Evolutionary conservation across 345 rosid species (phyloP).

Genomic region (Arabis hirsuta): DNA sequence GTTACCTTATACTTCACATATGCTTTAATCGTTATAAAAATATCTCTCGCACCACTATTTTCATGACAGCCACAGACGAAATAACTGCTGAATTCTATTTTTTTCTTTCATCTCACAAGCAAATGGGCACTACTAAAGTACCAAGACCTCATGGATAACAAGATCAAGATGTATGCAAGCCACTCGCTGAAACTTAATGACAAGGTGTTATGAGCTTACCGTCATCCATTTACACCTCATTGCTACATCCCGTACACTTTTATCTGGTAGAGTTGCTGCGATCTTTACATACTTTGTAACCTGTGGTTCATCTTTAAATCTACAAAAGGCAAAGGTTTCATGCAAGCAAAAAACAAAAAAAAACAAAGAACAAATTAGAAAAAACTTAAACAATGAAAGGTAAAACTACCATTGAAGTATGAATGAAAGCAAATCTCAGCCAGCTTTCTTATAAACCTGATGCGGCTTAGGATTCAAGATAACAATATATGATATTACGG

Average conservation of each 20-base stretch:
- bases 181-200: neutral
- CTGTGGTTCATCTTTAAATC: slow-evolving; percentile 74
- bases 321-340: slow-evolving; percentile 41
- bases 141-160: slow-evolving; percentile 3
- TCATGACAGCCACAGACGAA: slow-evolving; percentile 1
- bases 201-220: slow-evolving; percentile 24
- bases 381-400: neutral
- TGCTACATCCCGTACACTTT: slow-evolving; percentile 98
- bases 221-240: slow-evolving; percentile 87
- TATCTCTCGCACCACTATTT: slow-evolving; percentile 17
- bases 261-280: slow-evolving; percentile 80
- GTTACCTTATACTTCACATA: slow-evolving; percentile 23
- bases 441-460: slow-evolving; percentile 1
- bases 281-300: slow-evolving; percentile 89
- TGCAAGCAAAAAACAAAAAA: neutral
- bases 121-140: neutral
- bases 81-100: neutral
- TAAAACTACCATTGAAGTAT: neutral
- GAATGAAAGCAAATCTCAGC: neutral
- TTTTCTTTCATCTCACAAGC: neutral
- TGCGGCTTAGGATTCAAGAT: slow-evolving; percentile 3
- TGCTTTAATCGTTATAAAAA: neutral
- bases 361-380: neutral
- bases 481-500: neutral
- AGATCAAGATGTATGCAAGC: slow-evolving; percentile 2